phyloP scores from a whole-genome alignment of 768 basidiomycete genomes.

The Hygrocybe punicea region DNA sequence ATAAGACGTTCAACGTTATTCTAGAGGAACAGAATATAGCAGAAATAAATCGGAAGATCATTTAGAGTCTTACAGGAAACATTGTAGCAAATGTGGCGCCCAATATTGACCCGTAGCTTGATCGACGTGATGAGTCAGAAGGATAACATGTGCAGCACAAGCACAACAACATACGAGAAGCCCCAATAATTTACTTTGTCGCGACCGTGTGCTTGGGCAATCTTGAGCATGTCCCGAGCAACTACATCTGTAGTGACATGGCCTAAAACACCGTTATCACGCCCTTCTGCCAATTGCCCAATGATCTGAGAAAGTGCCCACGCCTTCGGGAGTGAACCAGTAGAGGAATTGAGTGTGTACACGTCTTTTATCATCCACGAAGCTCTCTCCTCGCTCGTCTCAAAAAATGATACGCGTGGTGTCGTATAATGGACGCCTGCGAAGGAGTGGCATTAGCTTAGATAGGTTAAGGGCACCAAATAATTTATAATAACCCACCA shows the following conservation, averaged over 20 bases:
- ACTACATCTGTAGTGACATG: conserved; percentile 40
- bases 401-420: conserved; percentile 36
- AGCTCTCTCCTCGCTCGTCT: conserved; percentile 33
- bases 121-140: not conserved
- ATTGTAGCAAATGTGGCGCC: conserved; percentile 34
- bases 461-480: not conserved
- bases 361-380: conserved; percentile 20
- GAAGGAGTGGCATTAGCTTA: not conserved
- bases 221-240: conserved; percentile 39
- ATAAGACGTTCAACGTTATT: conserved; percentile 32
- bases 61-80: conserved; percentile 28
- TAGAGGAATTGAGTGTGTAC: conserved; percentile 21
- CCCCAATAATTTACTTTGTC: conserved; percentile 35
- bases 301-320: conserved; percentile 35
- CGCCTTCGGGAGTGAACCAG: conserved; percentile 23
- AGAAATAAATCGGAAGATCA: not conserved
- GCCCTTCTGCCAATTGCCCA: conserved; percentile 33
- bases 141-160: not conserved
- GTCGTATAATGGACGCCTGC: conserved; percentile 37
- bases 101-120: conserved; percentile 27
- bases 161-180: conserved; percentile 20
- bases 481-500: conserved; percentile 26
- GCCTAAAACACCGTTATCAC: conserved; percentile 24
- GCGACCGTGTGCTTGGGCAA: conserved; percentile 30
- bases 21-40: conserved; percentile 7